phyloP scores from a whole-genome alignment of 768 basidiomycete species.

The Amanita rimosa region DNA sequence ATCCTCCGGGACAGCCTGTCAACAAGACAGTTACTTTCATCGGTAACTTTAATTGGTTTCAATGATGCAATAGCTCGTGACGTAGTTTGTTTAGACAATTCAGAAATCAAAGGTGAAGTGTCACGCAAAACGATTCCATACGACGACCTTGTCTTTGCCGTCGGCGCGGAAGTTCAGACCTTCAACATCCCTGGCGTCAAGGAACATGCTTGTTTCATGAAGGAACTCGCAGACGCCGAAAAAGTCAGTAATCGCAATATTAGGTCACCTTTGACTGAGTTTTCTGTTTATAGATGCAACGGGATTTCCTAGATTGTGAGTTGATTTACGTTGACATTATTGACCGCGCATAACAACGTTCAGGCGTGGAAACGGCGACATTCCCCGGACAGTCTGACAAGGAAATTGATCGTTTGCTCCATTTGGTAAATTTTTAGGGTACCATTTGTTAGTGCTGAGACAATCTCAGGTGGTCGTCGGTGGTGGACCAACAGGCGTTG shows the following conservation, averaged over 20 bases:
- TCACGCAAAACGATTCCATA: conserved; percentile 75
- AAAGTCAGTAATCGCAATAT: conserved; percentile 30
- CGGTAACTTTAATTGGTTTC: conserved; percentile 31
- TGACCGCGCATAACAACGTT: neutral
- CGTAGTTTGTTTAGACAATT: conserved; percentile 43
- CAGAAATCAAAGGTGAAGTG: conserved; percentile 65
- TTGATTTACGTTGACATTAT: conserved; percentile 5
- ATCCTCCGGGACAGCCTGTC: conserved; percentile 39
- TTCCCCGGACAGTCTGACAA: conserved; percentile 82
- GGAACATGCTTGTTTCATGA: conserved; percentile 95
- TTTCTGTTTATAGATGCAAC: conserved; percentile 46
- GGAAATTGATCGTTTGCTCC: conserved; percentile 84
- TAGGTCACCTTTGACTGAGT: neutral
- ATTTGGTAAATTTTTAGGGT: conserved; percentile 57
- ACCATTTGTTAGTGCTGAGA: no score
- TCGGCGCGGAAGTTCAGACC: conserved; percentile 91
- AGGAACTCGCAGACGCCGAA: conserved; percentile 93
- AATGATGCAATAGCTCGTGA: neutral
- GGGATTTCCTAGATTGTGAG: conserved; percentile 80
- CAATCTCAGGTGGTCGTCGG: no score
- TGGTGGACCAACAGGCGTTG: conserved; percentile 95
- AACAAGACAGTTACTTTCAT: conserved; percentile 90
- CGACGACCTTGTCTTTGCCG: conserved; percentile 94
- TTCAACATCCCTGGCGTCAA: conserved; percentile 94
- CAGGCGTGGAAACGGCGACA: conserved; percentile 85